phyloP scores from a whole-genome alignment of 257 asterid species.

The Nemophila menziesii region DNA sequence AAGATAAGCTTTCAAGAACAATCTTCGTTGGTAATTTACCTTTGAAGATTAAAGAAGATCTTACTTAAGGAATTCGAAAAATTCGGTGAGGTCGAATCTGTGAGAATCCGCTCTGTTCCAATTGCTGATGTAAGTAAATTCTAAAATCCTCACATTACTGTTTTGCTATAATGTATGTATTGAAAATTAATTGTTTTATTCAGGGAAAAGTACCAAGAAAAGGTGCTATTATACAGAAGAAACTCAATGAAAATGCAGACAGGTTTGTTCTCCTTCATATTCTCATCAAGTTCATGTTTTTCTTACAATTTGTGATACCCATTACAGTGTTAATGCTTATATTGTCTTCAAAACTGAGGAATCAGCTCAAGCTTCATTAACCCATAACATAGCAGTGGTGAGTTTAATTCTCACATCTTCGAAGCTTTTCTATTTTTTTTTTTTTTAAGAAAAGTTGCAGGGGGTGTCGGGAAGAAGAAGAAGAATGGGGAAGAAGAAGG shows the following conservation, averaged over 20 bases:
- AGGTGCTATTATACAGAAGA: constrained; percentile 67
- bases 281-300: too few relatives aligned
- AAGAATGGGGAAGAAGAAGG: too few relatives aligned
- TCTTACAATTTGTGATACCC: background rate
- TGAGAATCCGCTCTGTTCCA: constrained; percentile 87
- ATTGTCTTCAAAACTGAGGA: constrained; percentile 78
- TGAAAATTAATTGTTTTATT: constrained; percentile 4
- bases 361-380: constrained; percentile 72
- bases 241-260: constrained; percentile 56
- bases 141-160: background rate
- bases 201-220: constrained; percentile 82
- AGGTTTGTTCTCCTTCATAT: too few relatives aligned
- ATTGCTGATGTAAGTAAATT: constrained; percentile 54
- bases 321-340: constrained; percentile 79
- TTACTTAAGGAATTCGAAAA: constrained; percentile 52
- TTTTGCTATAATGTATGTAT: background rate
- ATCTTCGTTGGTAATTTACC: constrained; percentile 85
- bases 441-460: too few relatives aligned
- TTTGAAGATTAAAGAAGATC: constrained; percentile 55
- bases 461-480: too few relatives aligned
- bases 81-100: constrained; percentile 85
- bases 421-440: too few relatives aligned
- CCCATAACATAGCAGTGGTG: constrained; percentile 87
- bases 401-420: constrained; percentile 6
- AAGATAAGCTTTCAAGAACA: constrained; percentile 67